These are phyloP conservation scores for Fusarium sp. DNA, from an alignment of 2,329 filamentous ascomycete genomes.

Conservation along the genomic window DNA sequence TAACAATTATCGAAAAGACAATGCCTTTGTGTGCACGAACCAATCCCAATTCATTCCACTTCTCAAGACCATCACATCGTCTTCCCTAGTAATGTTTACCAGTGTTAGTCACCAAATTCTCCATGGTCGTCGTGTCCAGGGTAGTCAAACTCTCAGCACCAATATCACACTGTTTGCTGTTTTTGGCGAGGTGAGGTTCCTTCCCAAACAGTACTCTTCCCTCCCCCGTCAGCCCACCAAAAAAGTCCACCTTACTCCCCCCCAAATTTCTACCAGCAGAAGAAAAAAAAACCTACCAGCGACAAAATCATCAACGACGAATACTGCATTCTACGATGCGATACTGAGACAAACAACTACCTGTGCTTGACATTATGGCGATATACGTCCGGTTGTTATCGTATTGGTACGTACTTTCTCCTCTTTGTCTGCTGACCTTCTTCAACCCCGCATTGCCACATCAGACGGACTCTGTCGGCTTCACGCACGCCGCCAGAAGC, in stretches of 20 bases:
- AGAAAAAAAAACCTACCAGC: slow-evolving; percentile 2
- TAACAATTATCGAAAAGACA: background rate
- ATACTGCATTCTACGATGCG: background rate
- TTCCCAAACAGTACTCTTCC: slow-evolving; percentile 13
- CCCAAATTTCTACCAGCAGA: slow-evolving; percentile 31
- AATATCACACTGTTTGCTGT: background rate
- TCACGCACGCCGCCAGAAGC: slow-evolving; percentile 16
- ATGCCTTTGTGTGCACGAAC: background rate
- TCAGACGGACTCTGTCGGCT: slow-evolving; percentile 3
- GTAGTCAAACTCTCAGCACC: background rate
- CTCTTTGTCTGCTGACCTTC: slow-evolving; percentile 29
- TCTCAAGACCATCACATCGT: background rate
- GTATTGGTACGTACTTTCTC: slow-evolving; percentile 2
- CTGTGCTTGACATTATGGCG: background rate
- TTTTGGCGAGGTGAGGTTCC: slow-evolving; percentile 25
- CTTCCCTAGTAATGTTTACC: too few relatives aligned
- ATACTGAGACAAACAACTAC: background rate
- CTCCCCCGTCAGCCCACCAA: slow-evolving; percentile 29
- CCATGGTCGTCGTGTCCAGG: background rate
- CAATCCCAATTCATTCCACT: background rate
- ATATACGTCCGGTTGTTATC: background rate
- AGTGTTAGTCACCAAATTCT: background rate
- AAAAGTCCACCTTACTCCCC: slow-evolving; percentile 21
- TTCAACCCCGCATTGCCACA: slow-evolving; percentile 28
- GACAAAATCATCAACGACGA: background rate